Base-by-base conservation (phyloP, 495 filamentous ascomycete species). In the Tuber magnatum region DNA sequence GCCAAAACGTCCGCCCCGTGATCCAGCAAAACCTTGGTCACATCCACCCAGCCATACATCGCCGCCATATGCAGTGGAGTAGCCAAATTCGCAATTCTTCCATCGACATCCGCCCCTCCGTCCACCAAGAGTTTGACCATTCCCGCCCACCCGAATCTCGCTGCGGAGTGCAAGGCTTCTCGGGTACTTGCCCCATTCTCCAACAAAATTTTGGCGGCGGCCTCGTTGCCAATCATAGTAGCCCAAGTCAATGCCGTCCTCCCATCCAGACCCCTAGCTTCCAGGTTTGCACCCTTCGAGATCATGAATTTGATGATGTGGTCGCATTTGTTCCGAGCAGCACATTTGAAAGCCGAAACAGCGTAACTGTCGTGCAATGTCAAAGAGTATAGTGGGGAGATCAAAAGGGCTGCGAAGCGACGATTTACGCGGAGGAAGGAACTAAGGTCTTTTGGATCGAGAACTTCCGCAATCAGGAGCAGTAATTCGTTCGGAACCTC, bases 41-140 rank as follows among this genome's bases (percentile, higher is more conserved):
- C 71, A 18, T 51, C 69, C 42, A 61, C 69, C 35, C 73, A 68
- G 14, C 78, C 79, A 4, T 73, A 35, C 32, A 39, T 20, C 32
- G 71, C 78, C 48, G 78, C 80, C 10, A 65, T 39, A 41, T 77
- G 75, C 12, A 81, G 38, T 24, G 75, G 72, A 20, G 48, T 70
- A 35, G 56, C 56, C 28, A 65, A 35, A 18, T 65, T 65, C 56
- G 56, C 56, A 7, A 65, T 65, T 20, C 56, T 65, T 16, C 56
- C 56, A 35, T 65, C 56, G 28, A 65, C 56, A 10, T 72, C 61
- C n/a, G 42, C 74, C 68, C 75, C 75, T 32, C 43, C 28, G 3
- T 73, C 75, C 71, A 76, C 75, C 20, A 76, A 46, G 4, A 24
- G 14, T 38, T 72, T 73, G n/a, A 73, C 41, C 56, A 73, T 76